phyloP scores from a whole-genome alignment of 371 early-diverging fungal genomes.

The Mucor sp. region DNA sequence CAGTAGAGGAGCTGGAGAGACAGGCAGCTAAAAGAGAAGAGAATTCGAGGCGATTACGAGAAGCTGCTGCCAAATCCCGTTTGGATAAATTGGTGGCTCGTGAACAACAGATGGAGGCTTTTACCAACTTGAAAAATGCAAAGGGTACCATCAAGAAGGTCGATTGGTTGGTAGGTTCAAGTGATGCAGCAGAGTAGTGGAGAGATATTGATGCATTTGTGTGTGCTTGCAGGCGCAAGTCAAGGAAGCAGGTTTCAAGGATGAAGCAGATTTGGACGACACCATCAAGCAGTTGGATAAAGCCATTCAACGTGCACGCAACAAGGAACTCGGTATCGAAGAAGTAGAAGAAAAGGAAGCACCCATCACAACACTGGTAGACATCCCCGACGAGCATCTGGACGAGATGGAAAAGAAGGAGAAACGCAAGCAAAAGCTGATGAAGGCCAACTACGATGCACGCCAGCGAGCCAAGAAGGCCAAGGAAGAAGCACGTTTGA shows the following conservation, averaged over 20 bases:
- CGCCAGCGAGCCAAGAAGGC: conserved; percentile 76
- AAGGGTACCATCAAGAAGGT: conserved; percentile 52
- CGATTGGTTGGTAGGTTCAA: conserved; percentile 53
- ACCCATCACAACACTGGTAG: conserved; percentile 74
- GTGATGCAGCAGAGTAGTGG: not conserved
- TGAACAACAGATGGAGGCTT: conserved; percentile 62
- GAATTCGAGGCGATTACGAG: conserved; percentile 73
- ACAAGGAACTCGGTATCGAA: conserved; percentile 82
- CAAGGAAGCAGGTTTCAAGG: conserved; percentile 66
- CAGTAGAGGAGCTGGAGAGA: conserved; percentile 73
- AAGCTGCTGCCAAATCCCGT: conserved; percentile 78
- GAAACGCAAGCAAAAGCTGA: conserved; percentile 80
- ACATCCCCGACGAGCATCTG: conserved; percentile 82
- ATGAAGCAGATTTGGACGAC: conserved; percentile 74
- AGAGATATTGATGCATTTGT: not conserved
- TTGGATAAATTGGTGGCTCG: conserved; percentile 72
- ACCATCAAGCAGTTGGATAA: conserved; percentile 71
- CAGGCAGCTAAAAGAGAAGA: conserved; percentile 77
- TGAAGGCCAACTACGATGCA: conserved; percentile 85
- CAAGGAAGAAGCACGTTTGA: conserved; percentile 73
- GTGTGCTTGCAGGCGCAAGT: conserved; percentile 49
- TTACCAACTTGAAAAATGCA: conserved; percentile 55
- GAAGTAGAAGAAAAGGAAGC: conserved; percentile 75
- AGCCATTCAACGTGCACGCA: conserved; percentile 71
- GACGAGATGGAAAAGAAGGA: conserved; percentile 78